phyloP scores from a whole-genome alignment of 169 alveolate genomes.

The Babesia bovis region DNA sequence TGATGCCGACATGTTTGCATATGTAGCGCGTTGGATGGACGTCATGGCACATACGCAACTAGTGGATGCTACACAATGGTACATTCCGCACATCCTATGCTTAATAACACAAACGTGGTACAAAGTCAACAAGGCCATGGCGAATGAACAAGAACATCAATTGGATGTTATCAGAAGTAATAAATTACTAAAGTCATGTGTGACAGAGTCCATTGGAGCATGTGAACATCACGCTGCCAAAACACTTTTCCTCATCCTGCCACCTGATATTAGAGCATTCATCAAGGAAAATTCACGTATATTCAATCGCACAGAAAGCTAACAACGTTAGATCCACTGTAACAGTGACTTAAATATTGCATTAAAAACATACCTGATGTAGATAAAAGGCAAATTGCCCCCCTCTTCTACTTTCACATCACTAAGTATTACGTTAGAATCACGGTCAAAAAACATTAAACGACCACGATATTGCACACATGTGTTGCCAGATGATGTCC shows the following conservation, averaged over 20 bases:
- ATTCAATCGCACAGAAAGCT: conserved; percentile 21
- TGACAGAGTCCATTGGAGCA: conserved; percentile 22
- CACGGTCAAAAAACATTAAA: conserved; percentile 47
- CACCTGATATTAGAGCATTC: conserved; percentile 23
- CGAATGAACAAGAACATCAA: conserved; percentile 1
- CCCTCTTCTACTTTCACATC: conserved; percentile 5
- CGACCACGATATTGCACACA: conserved; percentile 33
- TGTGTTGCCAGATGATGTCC: neutral
- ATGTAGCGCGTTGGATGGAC: conserved; percentile 39
- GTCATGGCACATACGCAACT: conserved; percentile 25
- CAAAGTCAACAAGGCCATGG: conserved; percentile 1
- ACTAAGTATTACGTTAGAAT: conserved; percentile 23
- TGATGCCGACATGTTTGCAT: conserved; percentile 28
- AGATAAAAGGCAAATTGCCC: conserved; percentile 5
- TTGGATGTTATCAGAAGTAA: conserved; percentile 9
- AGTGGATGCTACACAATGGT: conserved; percentile 39
- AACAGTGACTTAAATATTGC: neutral
- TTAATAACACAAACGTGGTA: conserved; percentile 9
- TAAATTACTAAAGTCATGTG: conserved; percentile 40
- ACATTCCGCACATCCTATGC: conserved; percentile 35
- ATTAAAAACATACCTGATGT: conserved; percentile 34
- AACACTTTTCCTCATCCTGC: conserved; percentile 27
- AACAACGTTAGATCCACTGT: conserved; percentile 25
- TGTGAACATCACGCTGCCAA: conserved; percentile 18
- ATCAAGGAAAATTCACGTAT: conserved; percentile 22